Percentiles rank a stretch among this genome's conserved stretches.
These are phyloP conservation scores for Wickerhamiella cacticola DNA, from an alignment of 805 yeast genomes.

Conservation along the genomic window DNA sequence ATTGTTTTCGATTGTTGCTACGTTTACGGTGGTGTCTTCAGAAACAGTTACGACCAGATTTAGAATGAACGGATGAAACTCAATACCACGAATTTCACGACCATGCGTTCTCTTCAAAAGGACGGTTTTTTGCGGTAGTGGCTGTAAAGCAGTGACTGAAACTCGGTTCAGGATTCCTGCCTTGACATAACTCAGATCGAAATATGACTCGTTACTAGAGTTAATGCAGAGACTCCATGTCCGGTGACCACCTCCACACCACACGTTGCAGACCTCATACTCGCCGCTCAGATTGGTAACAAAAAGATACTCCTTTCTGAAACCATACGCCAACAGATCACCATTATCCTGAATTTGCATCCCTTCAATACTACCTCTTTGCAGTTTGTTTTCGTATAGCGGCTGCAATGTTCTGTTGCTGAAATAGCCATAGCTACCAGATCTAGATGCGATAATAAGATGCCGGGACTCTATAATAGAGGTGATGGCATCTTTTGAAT, in stretches of 20 bases:
- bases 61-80: constrained; percentile 35
- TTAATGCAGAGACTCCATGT: constrained; percentile 40
- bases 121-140: constrained; percentile 18
- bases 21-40: constrained; percentile 70
- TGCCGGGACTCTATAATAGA: constrained; percentile 11
- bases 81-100: constrained; percentile 70
- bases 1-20: constrained; percentile 38
- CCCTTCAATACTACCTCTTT: constrained; percentile 77
- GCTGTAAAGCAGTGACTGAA: constrained; percentile 15
- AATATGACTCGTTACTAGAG: not conserved
- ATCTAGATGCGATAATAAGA: constrained; percentile 20
- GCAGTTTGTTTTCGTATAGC: constrained; percentile 41
- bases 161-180: constrained; percentile 24
- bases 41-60: constrained; percentile 59
- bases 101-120: constrained; percentile 72
- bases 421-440: constrained; percentile 22
- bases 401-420: constrained; percentile 3
- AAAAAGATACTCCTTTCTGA: constrained; percentile 65
- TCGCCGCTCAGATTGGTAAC: constrained; percentile 73
- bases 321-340: constrained; percentile 61
- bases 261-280: constrained; percentile 51
- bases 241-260: constrained; percentile 89
- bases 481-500: constrained; percentile 24
- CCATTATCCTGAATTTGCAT: constrained; percentile 31
- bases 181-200: constrained; percentile 25